A percentile compares a stretch with the other conserved stretches of the same genome.
Evolutionary conservation across 2,329 filamentous ascomycete species (phyloP).

Genomic region (Phaeosphaeriaceae sp.): DNA sequence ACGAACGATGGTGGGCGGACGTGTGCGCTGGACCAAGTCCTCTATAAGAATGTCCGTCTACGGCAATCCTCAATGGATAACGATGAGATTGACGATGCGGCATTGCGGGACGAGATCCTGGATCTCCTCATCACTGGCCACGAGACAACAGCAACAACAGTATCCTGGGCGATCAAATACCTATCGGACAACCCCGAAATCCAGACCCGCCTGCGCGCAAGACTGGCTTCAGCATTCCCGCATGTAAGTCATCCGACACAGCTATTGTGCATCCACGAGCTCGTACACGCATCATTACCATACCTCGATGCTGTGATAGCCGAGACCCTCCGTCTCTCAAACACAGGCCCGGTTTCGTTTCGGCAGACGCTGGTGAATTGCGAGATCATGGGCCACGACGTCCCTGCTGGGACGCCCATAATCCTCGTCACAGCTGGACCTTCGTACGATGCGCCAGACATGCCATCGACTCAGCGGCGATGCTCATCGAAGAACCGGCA

Average conservation of each 20-base stretch:
- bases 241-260: not conserved
- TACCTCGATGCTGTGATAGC: slow-evolving; percentile 13
- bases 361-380: slow-evolving; percentile 6
- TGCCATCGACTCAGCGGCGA: slow-evolving; percentile 1
- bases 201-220: slow-evolving; percentile 6
- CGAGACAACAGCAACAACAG: slow-evolving; percentile 11
- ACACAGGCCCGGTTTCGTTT: slow-evolving; percentile 9
- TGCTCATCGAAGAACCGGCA: not conserved
- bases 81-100: not conserved
- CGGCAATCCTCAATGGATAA: not conserved
- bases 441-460: slow-evolving; percentile 2
- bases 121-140: slow-evolving; percentile 16
- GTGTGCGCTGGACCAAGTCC: slow-evolving; percentile 8
- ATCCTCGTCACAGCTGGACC: slow-evolving; percentile 12
- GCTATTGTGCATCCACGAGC: not conserved
- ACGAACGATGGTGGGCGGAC: not conserved
- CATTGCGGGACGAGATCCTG: slow-evolving; percentile 11
- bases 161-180: slow-evolving; percentile 14
- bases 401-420: slow-evolving; percentile 10
- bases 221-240: slow-evolving; percentile 4
- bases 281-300: slow-evolving; percentile 1
- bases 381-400: slow-evolving; percentile 6
- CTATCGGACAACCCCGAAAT: slow-evolving; percentile 6
- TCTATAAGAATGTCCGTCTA: slow-evolving; percentile 2
- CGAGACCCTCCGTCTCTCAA: slow-evolving; percentile 7